Base-by-base conservation (phyloP, 768 basidiomycete genomes). In the Lactifluus hygrophoroides region DNA sequence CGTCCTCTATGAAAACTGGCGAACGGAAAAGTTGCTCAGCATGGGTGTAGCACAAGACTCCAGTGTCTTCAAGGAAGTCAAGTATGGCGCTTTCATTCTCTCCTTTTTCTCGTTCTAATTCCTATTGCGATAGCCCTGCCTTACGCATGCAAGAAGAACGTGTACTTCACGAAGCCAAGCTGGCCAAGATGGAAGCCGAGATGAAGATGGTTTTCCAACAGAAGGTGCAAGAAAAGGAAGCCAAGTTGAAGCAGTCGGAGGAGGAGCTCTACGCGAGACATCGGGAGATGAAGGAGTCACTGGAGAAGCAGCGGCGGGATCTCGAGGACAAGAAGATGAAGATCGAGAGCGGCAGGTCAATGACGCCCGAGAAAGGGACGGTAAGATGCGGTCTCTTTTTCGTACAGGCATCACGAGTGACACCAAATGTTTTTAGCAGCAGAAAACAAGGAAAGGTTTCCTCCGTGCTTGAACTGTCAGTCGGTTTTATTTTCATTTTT, bases 191-290 rank as follows among this genome's bases (percentile, higher is more conserved):
- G 88, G 96, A 99, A 76, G 90, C 94, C 56, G 96, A 98, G 80
- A 99, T 99, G 96, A 98, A 97, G 84, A 93, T 95, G 91, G 96
- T 99, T 67, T 99, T 99, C 93, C 94, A 94, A 71, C 96, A 98
- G 75, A 99, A 99, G 74, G 96, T 99, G 55, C 92, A 94, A 71
- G 96, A 99, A 73, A 98, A 99, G 79, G 96, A 99, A 72, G 83
- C 92, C 64, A 98, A 98, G 75, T 81, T 99, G 71, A 97, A 97
- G 77, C 96, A 98, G 73, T 92, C 89, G 53, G 96, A 99, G 75
- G 96, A 98, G 76, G 96, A 98, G 77, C 82, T 99, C 17, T 99
- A 99, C 70, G 89, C 94, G 58, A 86, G 95, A 60, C 96, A 99
- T 79, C 88, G 92, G 73, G 96, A 99, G 73, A 98, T 99, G 96